Evolutionary conservation across 805 yeast genomes (phyloP).

Genomic region (Nakazawaea anatomiae): DNA sequence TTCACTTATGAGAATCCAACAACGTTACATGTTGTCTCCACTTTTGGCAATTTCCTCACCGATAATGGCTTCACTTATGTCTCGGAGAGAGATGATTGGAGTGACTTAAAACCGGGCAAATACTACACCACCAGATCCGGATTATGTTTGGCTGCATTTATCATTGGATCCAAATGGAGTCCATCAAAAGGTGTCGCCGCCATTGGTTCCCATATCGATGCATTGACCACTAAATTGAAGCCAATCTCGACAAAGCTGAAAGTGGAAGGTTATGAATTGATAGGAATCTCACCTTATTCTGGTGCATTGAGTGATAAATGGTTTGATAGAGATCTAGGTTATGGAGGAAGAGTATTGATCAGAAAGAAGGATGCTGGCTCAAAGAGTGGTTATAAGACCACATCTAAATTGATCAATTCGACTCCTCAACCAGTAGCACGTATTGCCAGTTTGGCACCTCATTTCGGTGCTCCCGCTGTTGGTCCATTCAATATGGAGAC

Average conservation of each 20-base stretch:
- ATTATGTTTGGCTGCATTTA: slow-evolving; percentile 62
- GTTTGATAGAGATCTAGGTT: slow-evolving; percentile 84
- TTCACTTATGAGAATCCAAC: slow-evolving; percentile 74
- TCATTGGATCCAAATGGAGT: slow-evolving; percentile 60
- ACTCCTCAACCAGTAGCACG: slow-evolving; percentile 70
- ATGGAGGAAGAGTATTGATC: slow-evolving; percentile 72
- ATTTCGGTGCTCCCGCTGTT: slow-evolving; percentile 65
- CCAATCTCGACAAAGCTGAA: slow-evolving; percentile 58
- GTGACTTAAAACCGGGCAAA: slow-evolving; percentile 39
- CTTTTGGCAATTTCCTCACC: slow-evolving; percentile 42
- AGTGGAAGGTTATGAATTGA: slow-evolving; percentile 68
- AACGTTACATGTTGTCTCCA: slow-evolving; percentile 61
- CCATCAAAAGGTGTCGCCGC: slow-evolving; percentile 63
- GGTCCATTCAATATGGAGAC: slow-evolving; percentile 77
- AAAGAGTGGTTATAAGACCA: slow-evolving; percentile 15
- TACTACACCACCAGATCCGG: slow-evolving; percentile 68
- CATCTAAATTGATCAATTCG: slow-evolving; percentile 42
- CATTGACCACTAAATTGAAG: slow-evolving; percentile 62
- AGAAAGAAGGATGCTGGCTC: slow-evolving; percentile 27
- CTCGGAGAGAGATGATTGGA: slow-evolving; percentile 58
- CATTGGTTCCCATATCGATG: slow-evolving; percentile 73
- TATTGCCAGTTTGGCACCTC: slow-evolving; percentile 83
- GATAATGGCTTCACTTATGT: slow-evolving; percentile 59
- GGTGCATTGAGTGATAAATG: slow-evolving; percentile 62
- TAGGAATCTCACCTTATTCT: slow-evolving; percentile 83